These are phyloP conservation scores for Candida ponderosae DNA, from an alignment of 805 yeast species.

Conservation along the genomic window DNA sequence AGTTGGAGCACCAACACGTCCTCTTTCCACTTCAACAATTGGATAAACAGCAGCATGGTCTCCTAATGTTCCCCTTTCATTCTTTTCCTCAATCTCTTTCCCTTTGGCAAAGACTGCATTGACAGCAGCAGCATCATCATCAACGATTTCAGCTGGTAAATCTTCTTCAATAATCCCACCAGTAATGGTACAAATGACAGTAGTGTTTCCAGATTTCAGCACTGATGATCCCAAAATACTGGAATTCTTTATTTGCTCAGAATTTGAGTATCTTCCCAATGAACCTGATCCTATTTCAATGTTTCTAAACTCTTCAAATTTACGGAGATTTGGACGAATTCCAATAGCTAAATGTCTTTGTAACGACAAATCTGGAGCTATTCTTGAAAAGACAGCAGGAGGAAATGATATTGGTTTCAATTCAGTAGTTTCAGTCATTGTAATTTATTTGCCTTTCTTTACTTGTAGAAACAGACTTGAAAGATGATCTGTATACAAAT, in stretches of 20 bases:
- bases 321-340: conserved; percentile 67
- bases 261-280: conserved; percentile 28
- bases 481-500: no score
- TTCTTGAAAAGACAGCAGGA: conserved; percentile 73
- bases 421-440: conserved; percentile 1
- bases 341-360: conserved; percentile 73
- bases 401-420: conserved; percentile 52
- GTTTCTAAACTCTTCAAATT: conserved; percentile 64
- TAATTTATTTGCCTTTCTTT: no score
- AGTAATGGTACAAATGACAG: conserved; percentile 63
- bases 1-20: conserved; percentile 73
- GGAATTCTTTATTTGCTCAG: conserved; percentile 22
- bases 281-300: conserved; percentile 35
- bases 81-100: conserved; percentile 19
- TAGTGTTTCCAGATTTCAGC: conserved; percentile 62
- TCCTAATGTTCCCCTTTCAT: conserved; percentile 16
- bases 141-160: conserved; percentile 30
- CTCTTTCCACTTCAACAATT: conserved; percentile 68
- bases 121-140: conserved; percentile 29
- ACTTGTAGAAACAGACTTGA: no score
- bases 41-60: conserved; percentile 50
- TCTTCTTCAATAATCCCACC: conserved; percentile 58
- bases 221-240: conserved; percentile 59
- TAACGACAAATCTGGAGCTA: conserved; percentile 79
- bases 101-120: conserved; percentile 24